Percentiles rank a stretch among this genome's conserved stretches.
Evolutionary conservation across 768 basidiomycete genomes (phyloP).

Genomic region (Phanerochaete sordida): DNA sequence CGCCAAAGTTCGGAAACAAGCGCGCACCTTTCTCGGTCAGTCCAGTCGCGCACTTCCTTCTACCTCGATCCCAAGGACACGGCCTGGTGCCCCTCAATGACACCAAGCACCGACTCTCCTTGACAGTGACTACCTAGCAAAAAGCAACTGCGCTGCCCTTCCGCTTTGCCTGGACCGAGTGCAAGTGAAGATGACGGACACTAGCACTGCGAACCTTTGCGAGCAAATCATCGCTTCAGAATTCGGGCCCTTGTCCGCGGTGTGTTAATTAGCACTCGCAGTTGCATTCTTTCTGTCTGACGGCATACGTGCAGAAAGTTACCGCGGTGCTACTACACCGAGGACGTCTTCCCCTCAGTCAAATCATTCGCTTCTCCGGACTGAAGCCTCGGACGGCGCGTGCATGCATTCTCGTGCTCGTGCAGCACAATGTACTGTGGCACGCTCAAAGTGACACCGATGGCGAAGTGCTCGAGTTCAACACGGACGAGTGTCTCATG

Average conservation of each 20-base stretch:
- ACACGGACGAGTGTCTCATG: constrained; percentile 77
- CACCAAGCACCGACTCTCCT: neutral
- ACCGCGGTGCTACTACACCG: constrained; percentile 71
- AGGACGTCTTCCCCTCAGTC: constrained; percentile 73
- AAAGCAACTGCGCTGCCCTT: no score
- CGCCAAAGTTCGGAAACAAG: neutral
- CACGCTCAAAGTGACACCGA: constrained; percentile 71
- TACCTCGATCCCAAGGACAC: neutral
- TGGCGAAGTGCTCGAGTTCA: constrained; percentile 77
- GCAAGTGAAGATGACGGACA: constrained; percentile 14
- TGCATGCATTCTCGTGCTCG: constrained; percentile 68
- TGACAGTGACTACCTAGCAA: neutral
- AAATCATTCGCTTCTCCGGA: constrained; percentile 65
- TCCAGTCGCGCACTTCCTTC: neutral
- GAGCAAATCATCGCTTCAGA: constrained; percentile 11
- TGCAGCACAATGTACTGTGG: constrained; percentile 93
- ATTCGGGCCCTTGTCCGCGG: constrained; percentile 13
- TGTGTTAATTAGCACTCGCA: neutral
- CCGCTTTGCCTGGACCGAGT: no score
- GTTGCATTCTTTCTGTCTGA: neutral
- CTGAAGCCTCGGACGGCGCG: constrained; percentile 67
- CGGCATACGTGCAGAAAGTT: constrained; percentile 49
- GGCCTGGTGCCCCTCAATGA: neutral
- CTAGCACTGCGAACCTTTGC: constrained; percentile 12
- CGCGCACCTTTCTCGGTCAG: neutral